Base-by-base conservation (phyloP, 441 rosid species). In the Lepidium campestre region DNA sequence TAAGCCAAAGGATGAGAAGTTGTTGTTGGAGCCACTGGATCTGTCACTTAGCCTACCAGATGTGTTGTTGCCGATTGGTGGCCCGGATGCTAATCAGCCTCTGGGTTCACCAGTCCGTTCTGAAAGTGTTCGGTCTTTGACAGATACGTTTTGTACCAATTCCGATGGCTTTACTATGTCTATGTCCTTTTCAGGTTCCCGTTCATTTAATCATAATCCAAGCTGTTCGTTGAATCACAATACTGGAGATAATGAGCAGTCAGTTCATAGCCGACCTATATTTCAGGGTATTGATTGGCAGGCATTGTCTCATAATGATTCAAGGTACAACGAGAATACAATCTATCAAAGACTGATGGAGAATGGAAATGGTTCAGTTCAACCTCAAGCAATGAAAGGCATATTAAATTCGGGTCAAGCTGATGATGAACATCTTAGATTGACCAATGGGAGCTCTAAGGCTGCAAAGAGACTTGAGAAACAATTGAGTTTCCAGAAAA, bases 251-350 rank as follows among this genome's bases (percentile, higher is more conserved):
- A 85, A 85, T 75, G 99, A 91, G 67, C 97, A 94, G 71, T 91
- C 99, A 35, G 99, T 94, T 80, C 93, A 88, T 69, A 94, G 99
- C 79, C 95, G 92, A 10, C 97, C 99, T 57, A 65, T 91, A 69
- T 91, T 94, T 82, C 90, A 87, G 67, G 92, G 93, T 54, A 73
- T 88, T 32, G 97, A 94, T 73, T 88, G 93, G 89, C 90, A 80
- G 78, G 86, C 77, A 37, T 81, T 82, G 59, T 73, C 86, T 75
- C 91, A 80, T 74, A 82, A 83, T 48, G 99, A 91, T 64, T 77
- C 88, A 7, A 79, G 80, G 83, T 86, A 76, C 66, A 87, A 86
- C 36, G 99, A 87, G 57, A 67, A 67, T 74, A 81, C 90, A 19
- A 61, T 84, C 70, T 82, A 82, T 78, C 92, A 82, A 65, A 81